Evolutionary conservation across 1,284 basidiomycete genomes (phyloP).

Genomic region (Malassezia globosa): DNA sequence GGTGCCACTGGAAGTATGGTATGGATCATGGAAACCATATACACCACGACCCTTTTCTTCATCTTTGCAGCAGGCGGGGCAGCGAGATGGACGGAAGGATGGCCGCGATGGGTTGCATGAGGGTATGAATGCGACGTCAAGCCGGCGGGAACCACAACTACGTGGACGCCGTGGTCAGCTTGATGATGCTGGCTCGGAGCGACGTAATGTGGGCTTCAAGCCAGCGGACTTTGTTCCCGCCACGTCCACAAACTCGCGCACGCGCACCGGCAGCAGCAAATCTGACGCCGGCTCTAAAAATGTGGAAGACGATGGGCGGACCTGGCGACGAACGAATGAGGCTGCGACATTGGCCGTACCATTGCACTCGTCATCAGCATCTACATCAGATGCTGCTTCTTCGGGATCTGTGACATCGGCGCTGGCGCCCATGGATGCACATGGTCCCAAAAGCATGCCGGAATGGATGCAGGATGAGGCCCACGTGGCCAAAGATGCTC

Average conservation of each 20-base stretch:
- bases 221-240: not conserved
- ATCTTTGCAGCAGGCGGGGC: not conserved
- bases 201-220: not conserved
- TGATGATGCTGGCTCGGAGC: not conserved
- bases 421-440: not conserved
- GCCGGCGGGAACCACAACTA: no score
- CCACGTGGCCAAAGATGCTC: no score
- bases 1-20: slow-evolving; percentile 13
- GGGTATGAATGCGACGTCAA: no score
- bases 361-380: no score
- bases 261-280: not conserved
- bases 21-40: slow-evolving; percentile 14
- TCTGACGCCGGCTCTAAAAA: not conserved
- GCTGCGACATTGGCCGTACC: no score
- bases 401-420: not conserved
- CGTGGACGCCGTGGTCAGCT: not conserved
- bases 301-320: not conserved
- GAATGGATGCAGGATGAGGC: slow-evolving; percentile 91
- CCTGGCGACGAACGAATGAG: not conserved
- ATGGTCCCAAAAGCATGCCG: slow-evolving; percentile 55
- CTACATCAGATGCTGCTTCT: no score
- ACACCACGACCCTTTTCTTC: slow-evolving; percentile 1
- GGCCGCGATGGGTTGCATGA: not conserved
- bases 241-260: not conserved
- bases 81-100: not conserved